These are phyloP conservation scores for Podospora pseudopauciseta DNA, from an alignment of 495 filamentous ascomycete genomes.

Conservation along the genomic window DNA sequence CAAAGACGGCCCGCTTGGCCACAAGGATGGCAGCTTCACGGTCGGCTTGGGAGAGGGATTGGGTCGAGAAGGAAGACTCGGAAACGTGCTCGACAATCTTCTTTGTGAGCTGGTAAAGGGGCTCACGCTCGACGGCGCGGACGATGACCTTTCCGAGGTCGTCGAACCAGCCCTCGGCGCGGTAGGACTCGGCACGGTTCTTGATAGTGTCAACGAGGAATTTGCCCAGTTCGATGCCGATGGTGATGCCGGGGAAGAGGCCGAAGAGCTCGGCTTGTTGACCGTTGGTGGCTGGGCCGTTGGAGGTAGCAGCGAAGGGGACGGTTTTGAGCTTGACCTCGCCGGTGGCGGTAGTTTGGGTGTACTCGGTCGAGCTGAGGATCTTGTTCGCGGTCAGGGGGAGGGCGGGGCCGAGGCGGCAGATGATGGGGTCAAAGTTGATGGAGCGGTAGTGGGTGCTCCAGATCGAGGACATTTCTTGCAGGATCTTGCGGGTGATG, in stretches of 20 bases:
- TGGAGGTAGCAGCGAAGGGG: neutral
- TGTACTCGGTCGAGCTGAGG: constrained; percentile 1
- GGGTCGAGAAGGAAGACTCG: neutral
- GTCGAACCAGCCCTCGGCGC: neutral
- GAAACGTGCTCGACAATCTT: neutral
- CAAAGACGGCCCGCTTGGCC: constrained; percentile 34
- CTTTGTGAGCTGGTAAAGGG: neutral
- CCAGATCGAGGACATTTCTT: constrained; percentile 11
- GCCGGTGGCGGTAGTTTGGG: neutral
- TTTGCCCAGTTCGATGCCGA: too few species aligned
- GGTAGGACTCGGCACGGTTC: neutral
- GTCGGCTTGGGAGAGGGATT: neutral
- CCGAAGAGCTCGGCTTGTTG: neutral
- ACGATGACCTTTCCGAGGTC: neutral
- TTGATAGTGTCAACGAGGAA: too few species aligned
- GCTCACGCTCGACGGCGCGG: neutral
- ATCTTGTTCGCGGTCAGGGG: constrained; percentile 24
- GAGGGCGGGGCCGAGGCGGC: constrained; percentile 17
- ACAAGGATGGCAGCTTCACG: constrained; percentile 19
- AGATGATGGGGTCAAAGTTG: constrained; percentile 15
- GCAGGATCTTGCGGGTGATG: constrained; percentile 13
- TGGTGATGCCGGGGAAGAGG: neutral
- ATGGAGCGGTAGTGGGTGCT: constrained; percentile 11
- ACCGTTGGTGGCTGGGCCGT: neutral
- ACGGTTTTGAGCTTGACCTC: neutral